Evolutionary conservation across 2,329 filamentous ascomycete genomes (phyloP).

Genomic region (Bipolaris zeicola): DNA sequence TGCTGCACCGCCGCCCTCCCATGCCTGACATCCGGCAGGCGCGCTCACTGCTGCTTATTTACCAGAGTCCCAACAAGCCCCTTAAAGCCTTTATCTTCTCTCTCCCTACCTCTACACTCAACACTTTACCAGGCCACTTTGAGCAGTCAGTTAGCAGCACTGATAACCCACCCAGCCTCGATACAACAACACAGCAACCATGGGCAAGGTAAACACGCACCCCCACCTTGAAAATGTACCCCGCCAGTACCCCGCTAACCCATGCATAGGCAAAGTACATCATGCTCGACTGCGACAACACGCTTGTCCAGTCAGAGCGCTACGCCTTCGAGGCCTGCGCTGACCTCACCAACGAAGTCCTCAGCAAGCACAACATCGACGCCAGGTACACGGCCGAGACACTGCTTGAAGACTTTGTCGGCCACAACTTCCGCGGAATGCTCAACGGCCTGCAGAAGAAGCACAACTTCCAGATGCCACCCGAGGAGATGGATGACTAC

Average conservation of each 20-base stretch:
- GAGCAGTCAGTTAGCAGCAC: constrained; percentile 28
- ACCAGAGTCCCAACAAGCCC: constrained; percentile 31
- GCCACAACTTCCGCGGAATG: constrained; percentile 95
- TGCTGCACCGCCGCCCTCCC: constrained; percentile 14
- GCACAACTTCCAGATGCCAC: constrained; percentile 71
- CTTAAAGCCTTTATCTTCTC: constrained; percentile 10
- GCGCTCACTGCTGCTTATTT: constrained; percentile 29
- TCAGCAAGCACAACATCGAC: constrained; percentile 67
- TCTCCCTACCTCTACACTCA: constrained; percentile 12
- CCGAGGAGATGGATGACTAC: constrained; percentile 73
- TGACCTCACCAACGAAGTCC: constrained; percentile 85
- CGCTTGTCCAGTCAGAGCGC: constrained; percentile 87
- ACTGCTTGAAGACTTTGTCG: constrained; percentile 86
- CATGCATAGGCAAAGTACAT: constrained; percentile 53
- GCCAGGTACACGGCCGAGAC: constrained; percentile 77
- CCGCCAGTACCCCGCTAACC: constrained; percentile 30
- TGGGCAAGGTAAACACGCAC: constrained; percentile 37
- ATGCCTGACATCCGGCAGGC: constrained; percentile 36
- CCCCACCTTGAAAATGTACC: constrained; percentile 12
- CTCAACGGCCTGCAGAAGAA: constrained; percentile 75
- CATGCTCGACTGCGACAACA: constrained; percentile 75
- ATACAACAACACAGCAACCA: constrained; percentile 25
- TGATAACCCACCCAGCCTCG: constrained; percentile 13
- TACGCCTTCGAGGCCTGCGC: constrained; percentile 91
- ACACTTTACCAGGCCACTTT: neutral